Base-by-base conservation (phyloP, 192 early-diverging fungal species). In the Haplosporangium gracile region DNA sequence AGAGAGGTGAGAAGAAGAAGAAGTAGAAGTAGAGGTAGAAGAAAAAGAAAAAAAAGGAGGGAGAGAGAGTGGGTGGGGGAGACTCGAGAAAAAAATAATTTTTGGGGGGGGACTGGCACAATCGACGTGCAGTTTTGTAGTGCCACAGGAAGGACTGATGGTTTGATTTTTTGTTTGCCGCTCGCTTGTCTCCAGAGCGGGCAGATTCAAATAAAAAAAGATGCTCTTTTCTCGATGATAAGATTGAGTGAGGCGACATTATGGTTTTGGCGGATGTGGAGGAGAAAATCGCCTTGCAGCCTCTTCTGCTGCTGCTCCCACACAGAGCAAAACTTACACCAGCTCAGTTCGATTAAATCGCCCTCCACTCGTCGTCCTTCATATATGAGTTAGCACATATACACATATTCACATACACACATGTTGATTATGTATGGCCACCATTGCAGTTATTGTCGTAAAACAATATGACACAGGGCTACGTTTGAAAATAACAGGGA, bases 241-340 rank as follows among this genome's bases (percentile, higher is more conserved):
- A 72, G 71, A 72, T 72, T 72, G 71, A 24, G 9, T 2, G 24
- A 24, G 26, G 26, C 26, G 11, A 15, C 60, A 32, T 65, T 65
- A 65, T 65, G 60, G 60, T 65, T 65, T 65, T 65, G 60, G 60
- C 60, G 60, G 60, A 32, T 65, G 60, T 65, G 60, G 60, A 65
- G 60, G 60, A 70, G 34, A 38, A 70, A 39, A 70, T 70, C 69
- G 69, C 69, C 39, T 40, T 42, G 69, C 2, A 40, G 13, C 20
- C 20, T 16, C 1, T 22, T 20, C 49, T 51, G 2, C 16, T 51
- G 49, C 49, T 51, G 49, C 18, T 22, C 5, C 5, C 18, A 51
- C 18, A 51, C 18, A 51, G 18, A 2, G 16, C 49, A 51, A 18
- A 18, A 51, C 49, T 22, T 22, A 20, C 20, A 15, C 5, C 49